A percentile compares a stretch with the other conserved stretches of the same genome.
Conservation (phyloP, 2,329 filamentous ascomycete species). For the Aspergillus ochraceus region DNA sequence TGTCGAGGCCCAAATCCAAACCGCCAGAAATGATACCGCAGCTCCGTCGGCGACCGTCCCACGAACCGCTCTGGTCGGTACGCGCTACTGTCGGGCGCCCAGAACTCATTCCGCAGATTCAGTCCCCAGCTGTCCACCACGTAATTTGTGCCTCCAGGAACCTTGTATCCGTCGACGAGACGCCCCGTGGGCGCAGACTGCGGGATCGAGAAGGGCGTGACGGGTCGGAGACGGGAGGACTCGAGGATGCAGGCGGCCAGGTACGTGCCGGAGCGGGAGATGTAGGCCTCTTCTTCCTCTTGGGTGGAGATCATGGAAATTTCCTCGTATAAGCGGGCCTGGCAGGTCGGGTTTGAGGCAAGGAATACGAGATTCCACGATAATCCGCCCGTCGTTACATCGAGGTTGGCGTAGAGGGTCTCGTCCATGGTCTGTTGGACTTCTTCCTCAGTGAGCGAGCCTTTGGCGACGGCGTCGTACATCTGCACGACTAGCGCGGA, state of each 20-base stretch:
- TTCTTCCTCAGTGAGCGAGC: constrained; percentile 27
- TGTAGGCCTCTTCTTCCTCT: constrained; percentile 21
- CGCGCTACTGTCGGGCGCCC: constrained; percentile 36
- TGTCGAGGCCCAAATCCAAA: constrained; percentile 49
- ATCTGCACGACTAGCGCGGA: constrained; percentile 11
- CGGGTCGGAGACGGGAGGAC: constrained; percentile 39
- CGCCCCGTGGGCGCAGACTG: constrained; percentile 41
- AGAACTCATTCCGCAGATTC: constrained; percentile 23
- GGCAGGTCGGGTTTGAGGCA: constrained; percentile 35
- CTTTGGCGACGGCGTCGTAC: constrained; percentile 13
- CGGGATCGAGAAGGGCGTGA: constrained; percentile 44
- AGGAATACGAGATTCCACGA: constrained; percentile 49
- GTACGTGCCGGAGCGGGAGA: constrained; percentile 23
- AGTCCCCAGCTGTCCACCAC: constrained; percentile 1
- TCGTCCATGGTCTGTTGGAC: constrained; percentile 49
- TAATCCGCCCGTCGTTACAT: constrained; percentile 46
- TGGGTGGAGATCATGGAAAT: not conserved
- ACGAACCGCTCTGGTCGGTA: constrained; percentile 36
- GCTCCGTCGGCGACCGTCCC: not conserved
- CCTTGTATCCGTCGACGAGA: constrained; percentile 32
- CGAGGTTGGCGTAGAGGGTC: constrained; percentile 49
- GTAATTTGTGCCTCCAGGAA: constrained; percentile 40
- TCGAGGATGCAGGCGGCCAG: constrained; percentile 42
- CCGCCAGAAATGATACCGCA: constrained; percentile 44
- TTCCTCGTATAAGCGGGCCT: constrained; percentile 26